A percentile compares a stretch with the other conserved stretches of the same genome.
Conservation (phyloP, 768 basidiomycete species). For the Paxillus ammoniavirescens region DNA sequence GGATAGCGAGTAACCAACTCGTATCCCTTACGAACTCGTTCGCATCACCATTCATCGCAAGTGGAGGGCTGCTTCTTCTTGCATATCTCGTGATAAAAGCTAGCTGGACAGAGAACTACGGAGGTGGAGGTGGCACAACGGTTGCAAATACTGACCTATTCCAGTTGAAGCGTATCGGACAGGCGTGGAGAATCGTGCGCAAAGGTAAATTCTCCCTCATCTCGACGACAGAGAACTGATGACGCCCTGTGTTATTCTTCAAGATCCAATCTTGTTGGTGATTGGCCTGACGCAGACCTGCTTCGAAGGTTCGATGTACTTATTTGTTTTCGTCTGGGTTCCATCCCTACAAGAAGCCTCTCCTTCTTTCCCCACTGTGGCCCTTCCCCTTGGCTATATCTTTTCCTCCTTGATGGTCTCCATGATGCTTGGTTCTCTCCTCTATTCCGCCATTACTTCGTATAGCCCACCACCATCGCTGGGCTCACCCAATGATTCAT, state of each 20-base stretch:
- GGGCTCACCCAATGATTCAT: constrained; percentile 31
- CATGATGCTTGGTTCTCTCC: constrained; percentile 77
- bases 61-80: constrained; percentile 52
- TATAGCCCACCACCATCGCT: constrained; percentile 21
- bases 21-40: constrained; percentile 53
- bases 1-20: constrained; percentile 64
- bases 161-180: constrained; percentile 50
- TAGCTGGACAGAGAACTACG: constrained; percentile 72
- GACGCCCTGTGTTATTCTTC: background rate
- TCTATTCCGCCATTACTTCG: constrained; percentile 56
- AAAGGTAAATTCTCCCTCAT: constrained; percentile 36
- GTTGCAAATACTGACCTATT: constrained; percentile 36
- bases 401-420: constrained; percentile 80
- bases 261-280: constrained; percentile 61
- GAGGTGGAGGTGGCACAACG: constrained; percentile 37
- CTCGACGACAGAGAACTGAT: background rate
- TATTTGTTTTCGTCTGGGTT: constrained; percentile 84
- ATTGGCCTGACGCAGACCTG: constrained; percentile 76
- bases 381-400: constrained; percentile 73
- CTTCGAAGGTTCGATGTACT: constrained; percentile 84
- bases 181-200: constrained; percentile 58
- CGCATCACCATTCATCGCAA: constrained; percentile 64
- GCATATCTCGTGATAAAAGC: constrained; percentile 56
- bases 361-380: constrained; percentile 26
- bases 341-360: constrained; percentile 68